phyloP scores from a whole-genome alignment of 2,329 filamentous ascomycete species.

The Chaetoscypha palmicola region DNA sequence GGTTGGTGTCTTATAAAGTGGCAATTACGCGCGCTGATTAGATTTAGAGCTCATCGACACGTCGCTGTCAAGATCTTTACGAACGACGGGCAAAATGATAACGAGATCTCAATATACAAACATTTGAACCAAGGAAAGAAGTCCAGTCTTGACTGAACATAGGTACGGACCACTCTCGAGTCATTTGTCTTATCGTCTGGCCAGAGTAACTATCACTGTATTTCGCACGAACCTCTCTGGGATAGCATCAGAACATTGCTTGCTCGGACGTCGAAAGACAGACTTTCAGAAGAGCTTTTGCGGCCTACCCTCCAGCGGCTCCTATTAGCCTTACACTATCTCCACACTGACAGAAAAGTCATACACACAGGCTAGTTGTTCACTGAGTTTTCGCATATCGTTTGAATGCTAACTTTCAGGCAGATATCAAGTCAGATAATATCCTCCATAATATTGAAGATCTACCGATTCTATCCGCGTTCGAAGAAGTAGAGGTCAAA shows the following conservation, averaged over 20 bases:
- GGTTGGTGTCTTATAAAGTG: too few species aligned
- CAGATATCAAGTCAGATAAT: conserved; percentile 41
- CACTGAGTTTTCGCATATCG: too few species aligned
- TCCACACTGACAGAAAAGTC: conserved; percentile 39
- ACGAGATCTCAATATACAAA: conserved; percentile 35
- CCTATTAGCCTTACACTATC: conserved; percentile 38
- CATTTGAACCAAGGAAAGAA: conserved; percentile 28
- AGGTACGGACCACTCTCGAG: conserved; percentile 32
- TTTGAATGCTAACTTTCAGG: conserved; percentile 12
- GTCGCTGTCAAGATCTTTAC: conserved; percentile 17
- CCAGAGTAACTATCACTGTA: conserved; percentile 30
- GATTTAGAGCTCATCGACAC: conserved; percentile 9
- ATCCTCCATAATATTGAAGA: conserved; percentile 36
- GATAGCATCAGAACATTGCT: conserved; percentile 37
- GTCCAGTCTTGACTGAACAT: conserved; percentile 29
- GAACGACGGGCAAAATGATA: conserved; percentile 6
- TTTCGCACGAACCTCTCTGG: conserved; percentile 37
- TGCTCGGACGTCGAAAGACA: conserved; percentile 33
- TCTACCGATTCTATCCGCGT: conserved; percentile 32
- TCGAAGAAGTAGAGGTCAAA: conserved; percentile 35
- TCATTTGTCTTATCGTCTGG: conserved; percentile 33
- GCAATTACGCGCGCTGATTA: too few species aligned
- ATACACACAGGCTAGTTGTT: conserved; percentile 41
- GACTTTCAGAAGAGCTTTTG: conserved; percentile 32
- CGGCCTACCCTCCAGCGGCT: conserved; percentile 33